Base-by-base conservation (phyloP, 2,329 filamentous ascomycete genomes). In the Parafenestella ontariensis region DNA sequence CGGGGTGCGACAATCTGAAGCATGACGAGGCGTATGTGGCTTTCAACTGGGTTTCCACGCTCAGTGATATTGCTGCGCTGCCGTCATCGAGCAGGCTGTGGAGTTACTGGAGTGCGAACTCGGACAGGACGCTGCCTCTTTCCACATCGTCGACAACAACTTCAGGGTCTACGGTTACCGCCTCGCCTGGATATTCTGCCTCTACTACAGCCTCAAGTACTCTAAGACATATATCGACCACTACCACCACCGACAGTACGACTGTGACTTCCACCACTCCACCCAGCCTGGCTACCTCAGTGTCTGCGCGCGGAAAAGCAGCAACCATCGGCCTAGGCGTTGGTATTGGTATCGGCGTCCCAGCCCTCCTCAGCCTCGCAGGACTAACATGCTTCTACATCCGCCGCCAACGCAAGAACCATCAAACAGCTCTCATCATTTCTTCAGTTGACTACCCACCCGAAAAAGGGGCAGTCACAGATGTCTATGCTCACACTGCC, bases 51-150 rank as follows among this genome's bases (percentile, higher is more conserved):
- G 28, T 10, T 9, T 21, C n/a, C 11, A 52, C 33, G 6, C 26
- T 52, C 1, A 42, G 42, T 9, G 49, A 52, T 21, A 24, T 40
- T 17, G 42, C 34, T 28, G 23, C 49, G 3, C 21, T 52, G 18
- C 49, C 49, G 10, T 21, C 20, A 1, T 10, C 36, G 18, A 33
- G 42, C 11, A 6, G 20, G 26, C 39, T 44, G 10, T 39, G 42
- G 20, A 31, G n/a, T 3, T 52, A 24, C 17, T 52, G 42, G 42
- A 13, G 10, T 3, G 49, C 6, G 15, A 29, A 52, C 42, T 24
- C 49, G 18, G 42, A 46, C 17, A 34, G 42, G 41, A 44, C 41
- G 23, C 31, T 7, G 17, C 31, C 24, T 26, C 24, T 26, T 9
- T 5, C 15, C 10, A 17, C 31, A 31, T 11, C 28, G 13, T 34